Base-by-base conservation (phyloP, 1,284 basidiomycete genomes). In the Sporisorium iseilematis-ciliati region DNA sequence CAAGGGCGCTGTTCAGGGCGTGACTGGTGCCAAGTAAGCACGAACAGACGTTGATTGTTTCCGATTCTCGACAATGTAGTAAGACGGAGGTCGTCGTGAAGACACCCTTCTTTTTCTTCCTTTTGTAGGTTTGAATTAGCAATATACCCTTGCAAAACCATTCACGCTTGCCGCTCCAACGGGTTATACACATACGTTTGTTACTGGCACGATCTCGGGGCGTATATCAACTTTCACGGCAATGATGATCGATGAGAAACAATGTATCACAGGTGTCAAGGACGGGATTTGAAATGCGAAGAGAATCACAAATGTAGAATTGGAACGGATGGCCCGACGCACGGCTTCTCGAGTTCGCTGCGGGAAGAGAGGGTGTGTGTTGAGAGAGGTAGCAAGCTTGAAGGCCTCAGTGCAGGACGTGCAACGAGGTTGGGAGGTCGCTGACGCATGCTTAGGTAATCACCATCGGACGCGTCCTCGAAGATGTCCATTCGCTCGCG, bases 1-100 rank as follows among this genome's bases (percentile, higher is more conserved):
- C 3, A 76, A 76, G 63, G 65, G 69, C 45, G 56, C 74, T 46
- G 65, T 69, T 26, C 51, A 68, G 56, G 59, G 64, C 26, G 65
- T 35, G 29, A 74, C 61, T 40, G 70, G 67, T 49, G 41, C 65
- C 53, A 68, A 76, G 65, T 76, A 64, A 62, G 20, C 20, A 25
- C 2, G 20, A 12, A 25, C 2, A 5, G 20, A 42, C 35, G 48
- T 14, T 38, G 23, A 20, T 8, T 48, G 18, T 38, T 8, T 21
- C 42, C 29, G 0, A 10, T 20, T 31, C 35, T 26, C 48, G 25
- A 46, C 29, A 31, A 60, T 57, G 53, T 57, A 61, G 58, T 52
- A 42, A n/a, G 33, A 43, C 29, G 14, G 35, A 38, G 35, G 35
- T 38, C 14, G 35, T 38, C 14, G 7, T 35, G 33, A 46, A 26